phyloP scores from a whole-genome alignment of 73 alveolate genomes.

The Symbiodinium pilosum region DNA sequence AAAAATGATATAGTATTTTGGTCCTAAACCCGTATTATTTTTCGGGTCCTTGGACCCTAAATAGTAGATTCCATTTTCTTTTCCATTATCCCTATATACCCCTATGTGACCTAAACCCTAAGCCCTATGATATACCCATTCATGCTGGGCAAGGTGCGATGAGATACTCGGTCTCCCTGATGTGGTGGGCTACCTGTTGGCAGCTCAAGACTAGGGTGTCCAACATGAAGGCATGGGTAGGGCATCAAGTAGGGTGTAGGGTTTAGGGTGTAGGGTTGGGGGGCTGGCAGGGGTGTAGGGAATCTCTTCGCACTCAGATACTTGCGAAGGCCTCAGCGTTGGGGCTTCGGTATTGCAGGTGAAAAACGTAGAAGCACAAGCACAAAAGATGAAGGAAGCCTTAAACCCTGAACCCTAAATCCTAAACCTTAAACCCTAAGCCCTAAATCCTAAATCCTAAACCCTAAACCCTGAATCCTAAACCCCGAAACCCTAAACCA shows the following conservation, averaged over 20 bases:
- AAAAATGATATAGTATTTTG: neutral
- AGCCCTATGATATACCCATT: neutral
- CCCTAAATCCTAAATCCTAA: neutral
- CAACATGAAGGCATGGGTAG: neutral
- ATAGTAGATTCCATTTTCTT: too few species aligned
- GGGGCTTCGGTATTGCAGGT: too few species aligned
- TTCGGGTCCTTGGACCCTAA: neutral
- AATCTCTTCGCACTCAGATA: too few species aligned
- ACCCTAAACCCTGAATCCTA: neutral
- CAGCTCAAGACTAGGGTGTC: neutral
- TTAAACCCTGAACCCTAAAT: neutral
- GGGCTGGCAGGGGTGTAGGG: too few species aligned
- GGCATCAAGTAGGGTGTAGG: neutral
- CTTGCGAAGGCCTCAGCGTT: too few species aligned
- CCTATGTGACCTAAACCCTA: neutral
- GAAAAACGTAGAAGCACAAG: neutral
- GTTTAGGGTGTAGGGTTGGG: too few species aligned
- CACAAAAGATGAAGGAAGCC: neutral
- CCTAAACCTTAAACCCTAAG: too few species aligned
- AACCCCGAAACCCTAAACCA: neutral
- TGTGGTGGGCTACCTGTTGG: slow-evolving; percentile 40
- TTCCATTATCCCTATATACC: too few species aligned
- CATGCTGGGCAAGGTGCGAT: slow-evolving; percentile 18
- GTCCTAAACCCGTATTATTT: too few species aligned
- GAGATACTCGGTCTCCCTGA: slow-evolving; percentile 66